Conservation (phyloP, 495 filamentous ascomycete genomes). For the Trichodelitschia bisporula region DNA sequence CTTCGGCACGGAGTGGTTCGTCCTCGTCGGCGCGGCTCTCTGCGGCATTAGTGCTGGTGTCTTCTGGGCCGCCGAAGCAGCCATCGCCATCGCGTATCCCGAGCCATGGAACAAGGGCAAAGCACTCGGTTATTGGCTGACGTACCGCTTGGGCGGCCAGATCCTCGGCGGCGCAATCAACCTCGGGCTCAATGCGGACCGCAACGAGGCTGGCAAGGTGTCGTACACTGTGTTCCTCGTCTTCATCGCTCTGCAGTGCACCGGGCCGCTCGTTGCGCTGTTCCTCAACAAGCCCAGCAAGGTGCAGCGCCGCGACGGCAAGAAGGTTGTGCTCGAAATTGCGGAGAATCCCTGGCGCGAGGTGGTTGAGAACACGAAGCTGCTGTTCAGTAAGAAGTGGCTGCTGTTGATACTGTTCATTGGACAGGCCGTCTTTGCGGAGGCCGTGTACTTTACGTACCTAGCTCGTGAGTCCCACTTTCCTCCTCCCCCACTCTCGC, state of each 20-base stretch:
- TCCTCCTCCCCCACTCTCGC: too few species aligned
- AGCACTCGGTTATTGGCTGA: slow-evolving; percentile 35
- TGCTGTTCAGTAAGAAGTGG: slow-evolving; percentile 27
- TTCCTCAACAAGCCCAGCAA: slow-evolving; percentile 25
- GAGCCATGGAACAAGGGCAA: slow-evolving; percentile 35
- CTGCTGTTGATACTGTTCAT: slow-evolving; percentile 33
- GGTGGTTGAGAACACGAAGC: slow-evolving; percentile 23
- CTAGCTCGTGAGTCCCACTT: too few species aligned
- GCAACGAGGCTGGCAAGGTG: slow-evolving; percentile 28
- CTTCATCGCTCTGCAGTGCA: slow-evolving; percentile 35
- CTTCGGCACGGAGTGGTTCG: slow-evolving; percentile 35
- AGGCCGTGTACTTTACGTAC: slow-evolving; percentile 40
- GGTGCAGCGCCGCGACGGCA: slow-evolving; percentile 31
- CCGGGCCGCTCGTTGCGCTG: slow-evolving; percentile 28
- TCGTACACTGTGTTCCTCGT: slow-evolving; percentile 33
- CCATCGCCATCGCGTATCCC: slow-evolving; percentile 38
- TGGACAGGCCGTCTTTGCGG: slow-evolving; percentile 32
- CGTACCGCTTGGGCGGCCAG: slow-evolving; percentile 32
- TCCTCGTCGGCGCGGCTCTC: slow-evolving; percentile 34
- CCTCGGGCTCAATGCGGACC: slow-evolving; percentile 30
- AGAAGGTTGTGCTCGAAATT: slow-evolving; percentile 25
- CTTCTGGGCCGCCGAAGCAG: slow-evolving; percentile 43
- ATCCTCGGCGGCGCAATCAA: slow-evolving; percentile 26
- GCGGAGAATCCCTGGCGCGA: slow-evolving; percentile 22
- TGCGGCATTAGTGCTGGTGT: slow-evolving; percentile 40